Percentiles rank a stretch among this genome's conserved stretches.
phyloP scores from a whole-genome alignment of 2,329 filamentous ascomycete genomes.

The Grosmannia serpens region DNA sequence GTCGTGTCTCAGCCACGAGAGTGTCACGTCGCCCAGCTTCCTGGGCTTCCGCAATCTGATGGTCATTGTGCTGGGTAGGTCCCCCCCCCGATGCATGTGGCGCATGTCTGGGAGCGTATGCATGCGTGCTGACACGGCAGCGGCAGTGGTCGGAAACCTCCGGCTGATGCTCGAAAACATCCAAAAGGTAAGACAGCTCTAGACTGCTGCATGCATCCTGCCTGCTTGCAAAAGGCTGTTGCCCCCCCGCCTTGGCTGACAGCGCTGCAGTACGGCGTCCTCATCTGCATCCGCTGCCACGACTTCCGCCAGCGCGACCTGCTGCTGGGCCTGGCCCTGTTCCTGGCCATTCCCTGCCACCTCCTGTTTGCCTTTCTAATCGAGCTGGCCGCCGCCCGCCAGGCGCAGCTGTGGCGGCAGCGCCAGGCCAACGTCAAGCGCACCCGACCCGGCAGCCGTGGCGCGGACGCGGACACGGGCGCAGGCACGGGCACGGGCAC shows the following conservation, averaged over 20 bases:
- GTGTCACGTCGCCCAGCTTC: conserved; percentile 65
- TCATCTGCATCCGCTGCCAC: conserved; percentile 85
- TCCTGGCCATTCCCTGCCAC: conserved; percentile 80
- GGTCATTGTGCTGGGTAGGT: conserved; percentile 72
- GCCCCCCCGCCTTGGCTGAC: not conserved
- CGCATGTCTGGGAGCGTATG: not conserved
- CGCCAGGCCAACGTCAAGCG: conserved; percentile 18
- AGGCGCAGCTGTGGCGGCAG: conserved; percentile 59
- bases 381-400: conserved; percentile 69
- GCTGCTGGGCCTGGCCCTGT: conserved; percentile 63
- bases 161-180: conserved; percentile 94
- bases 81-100: not conserved
- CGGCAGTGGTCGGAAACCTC: conserved; percentile 79
- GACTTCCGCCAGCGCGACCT: conserved; percentile 74
- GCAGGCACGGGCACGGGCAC: too few relatives aligned
- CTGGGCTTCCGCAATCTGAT: conserved; percentile 92
- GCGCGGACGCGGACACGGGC: too few relatives aligned
- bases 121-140: not conserved
- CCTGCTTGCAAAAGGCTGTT: too few relatives aligned
- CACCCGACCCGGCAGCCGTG: not conserved
- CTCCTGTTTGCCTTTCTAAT: conserved; percentile 84
- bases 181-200: conserved; percentile 55
- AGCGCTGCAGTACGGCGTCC: conserved; percentile 64
- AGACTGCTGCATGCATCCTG: not conserved
- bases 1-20: conserved; percentile 80